These are phyloP conservation scores for Aspergillus spinulosporus DNA, from an alignment of 2,329 filamentous ascomycete species.

Conservation along the genomic window DNA sequence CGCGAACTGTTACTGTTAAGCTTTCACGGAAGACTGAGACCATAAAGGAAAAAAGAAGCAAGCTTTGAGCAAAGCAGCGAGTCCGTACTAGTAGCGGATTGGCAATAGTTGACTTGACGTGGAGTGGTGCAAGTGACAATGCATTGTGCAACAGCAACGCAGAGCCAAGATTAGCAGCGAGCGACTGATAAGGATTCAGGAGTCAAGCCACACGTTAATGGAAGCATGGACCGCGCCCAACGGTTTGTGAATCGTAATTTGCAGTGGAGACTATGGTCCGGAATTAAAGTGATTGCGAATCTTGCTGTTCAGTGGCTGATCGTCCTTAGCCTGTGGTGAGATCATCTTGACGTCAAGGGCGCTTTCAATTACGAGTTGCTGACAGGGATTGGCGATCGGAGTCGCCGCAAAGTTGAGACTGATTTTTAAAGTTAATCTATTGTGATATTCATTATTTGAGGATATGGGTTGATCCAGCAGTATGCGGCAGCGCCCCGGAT, in stretches of 20 bases:
- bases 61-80: not conserved
- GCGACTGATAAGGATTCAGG: not conserved
- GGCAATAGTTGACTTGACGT: not conserved
- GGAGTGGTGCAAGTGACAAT: not conserved
- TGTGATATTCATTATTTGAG: not conserved
- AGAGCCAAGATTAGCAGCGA: not conserved
- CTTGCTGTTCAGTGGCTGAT: constrained; percentile 2
- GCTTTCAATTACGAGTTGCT: not conserved
- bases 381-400: not conserved
- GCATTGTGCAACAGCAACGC: not conserved
- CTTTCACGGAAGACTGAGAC: not conserved
- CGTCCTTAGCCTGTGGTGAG: not conserved
- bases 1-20: not conserved
- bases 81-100: not conserved
- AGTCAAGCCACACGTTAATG: not conserved
- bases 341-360: constrained; percentile 10
- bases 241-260: constrained; percentile 1
- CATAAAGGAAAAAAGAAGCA: not conserved
- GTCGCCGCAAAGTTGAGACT: not conserved
- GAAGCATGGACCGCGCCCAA: not conserved
- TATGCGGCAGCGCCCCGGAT: not conserved
- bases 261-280: not conserved
- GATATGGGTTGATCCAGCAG: not conserved
- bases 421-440: not conserved
- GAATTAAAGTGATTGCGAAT: constrained; percentile 1